These are phyloP conservation scores for Leishmania guyanensis DNA, from an alignment of 208 protist genomes.

Conservation along the genomic window DNA sequence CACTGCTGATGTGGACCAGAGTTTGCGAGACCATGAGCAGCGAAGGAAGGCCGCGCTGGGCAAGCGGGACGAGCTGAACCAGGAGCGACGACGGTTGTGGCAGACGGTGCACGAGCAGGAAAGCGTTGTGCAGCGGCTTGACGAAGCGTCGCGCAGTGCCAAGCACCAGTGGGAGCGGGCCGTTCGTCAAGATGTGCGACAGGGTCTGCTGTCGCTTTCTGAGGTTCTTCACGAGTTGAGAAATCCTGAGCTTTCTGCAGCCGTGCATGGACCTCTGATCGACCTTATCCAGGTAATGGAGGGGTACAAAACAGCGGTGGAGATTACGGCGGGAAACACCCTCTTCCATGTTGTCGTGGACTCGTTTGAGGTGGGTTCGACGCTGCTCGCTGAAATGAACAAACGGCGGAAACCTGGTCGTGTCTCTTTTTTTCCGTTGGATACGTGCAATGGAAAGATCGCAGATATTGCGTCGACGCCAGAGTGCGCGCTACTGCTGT, in stretches of 20 bases:
- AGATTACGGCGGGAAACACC: constrained; percentile 94
- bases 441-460: constrained; percentile 75
- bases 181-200: constrained; percentile 84
- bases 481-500: constrained; percentile 73
- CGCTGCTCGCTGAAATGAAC: constrained; percentile 94
- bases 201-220: constrained; percentile 82
- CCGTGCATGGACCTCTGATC: constrained; percentile 96
- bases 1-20: constrained; percentile 46
- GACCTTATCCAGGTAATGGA: constrained; percentile 94
- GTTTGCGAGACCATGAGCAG: constrained; percentile 43
- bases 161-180: constrained; percentile 67
- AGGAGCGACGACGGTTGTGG: constrained; percentile 77
- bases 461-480: constrained; percentile 53
- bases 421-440: constrained; percentile 98
- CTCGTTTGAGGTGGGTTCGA: constrained; percentile 90
- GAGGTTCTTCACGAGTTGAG: constrained; percentile 70
- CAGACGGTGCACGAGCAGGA: constrained; percentile 81
- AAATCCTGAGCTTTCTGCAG: constrained; percentile 47
- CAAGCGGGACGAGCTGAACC: constrained; percentile 67
- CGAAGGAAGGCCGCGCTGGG: constrained; percentile 35
- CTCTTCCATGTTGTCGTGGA: constrained; percentile 99
- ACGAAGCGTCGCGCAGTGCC: constrained; percentile 45
- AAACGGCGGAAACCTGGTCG: constrained; percentile 84
- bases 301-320: constrained; percentile 91
- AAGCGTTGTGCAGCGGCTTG: constrained; percentile 48